Percentiles rank a stretch among this genome's conserved stretches.
Evolutionary conservation across 176 grass and related monocot genomes (phyloP).

Genomic region (Eleusine indica): DNA sequence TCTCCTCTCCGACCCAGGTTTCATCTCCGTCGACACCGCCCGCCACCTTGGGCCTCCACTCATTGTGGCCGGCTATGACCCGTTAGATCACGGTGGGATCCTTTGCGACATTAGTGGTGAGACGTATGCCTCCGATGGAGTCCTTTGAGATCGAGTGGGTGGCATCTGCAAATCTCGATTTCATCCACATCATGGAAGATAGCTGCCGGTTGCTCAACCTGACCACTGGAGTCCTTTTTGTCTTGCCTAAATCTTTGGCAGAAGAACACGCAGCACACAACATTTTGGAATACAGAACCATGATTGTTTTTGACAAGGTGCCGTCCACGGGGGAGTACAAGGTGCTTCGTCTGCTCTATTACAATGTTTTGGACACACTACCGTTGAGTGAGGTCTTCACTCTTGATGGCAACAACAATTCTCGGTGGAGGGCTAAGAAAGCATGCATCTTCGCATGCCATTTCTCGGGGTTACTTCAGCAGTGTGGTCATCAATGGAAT

Average conservation of each 20-base stretch:
- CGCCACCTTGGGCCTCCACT: too few relatives aligned
- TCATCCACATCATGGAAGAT: background rate
- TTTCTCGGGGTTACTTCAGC: background rate
- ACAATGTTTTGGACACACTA: fast-evolving
- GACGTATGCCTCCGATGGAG: too few relatives aligned
- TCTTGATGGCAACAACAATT: background rate
- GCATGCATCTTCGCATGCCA: background rate
- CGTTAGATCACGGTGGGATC: too few relatives aligned
- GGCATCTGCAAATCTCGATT: background rate
- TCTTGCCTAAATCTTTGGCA: background rate
- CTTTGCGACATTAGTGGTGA: too few relatives aligned
- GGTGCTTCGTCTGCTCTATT: background rate
- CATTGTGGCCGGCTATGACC: too few relatives aligned
- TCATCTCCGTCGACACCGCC: too few relatives aligned
- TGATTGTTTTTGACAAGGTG: background rate
- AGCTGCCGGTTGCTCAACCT: background rate
- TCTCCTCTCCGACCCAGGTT: too few relatives aligned
- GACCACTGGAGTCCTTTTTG: background rate
- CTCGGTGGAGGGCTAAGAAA: background rate
- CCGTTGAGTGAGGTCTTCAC: background rate
- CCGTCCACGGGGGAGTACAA: background rate
- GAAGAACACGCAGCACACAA: background rate
- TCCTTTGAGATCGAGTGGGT: background rate
- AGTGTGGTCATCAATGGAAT: slow-evolving; percentile 25
- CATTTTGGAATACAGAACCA: background rate